Percentiles rank a stretch among this genome's conserved stretches.
Evolutionary conservation across 805 yeast genomes (phyloP).

Genomic region (Wickerhamiella qilinensis): DNA sequence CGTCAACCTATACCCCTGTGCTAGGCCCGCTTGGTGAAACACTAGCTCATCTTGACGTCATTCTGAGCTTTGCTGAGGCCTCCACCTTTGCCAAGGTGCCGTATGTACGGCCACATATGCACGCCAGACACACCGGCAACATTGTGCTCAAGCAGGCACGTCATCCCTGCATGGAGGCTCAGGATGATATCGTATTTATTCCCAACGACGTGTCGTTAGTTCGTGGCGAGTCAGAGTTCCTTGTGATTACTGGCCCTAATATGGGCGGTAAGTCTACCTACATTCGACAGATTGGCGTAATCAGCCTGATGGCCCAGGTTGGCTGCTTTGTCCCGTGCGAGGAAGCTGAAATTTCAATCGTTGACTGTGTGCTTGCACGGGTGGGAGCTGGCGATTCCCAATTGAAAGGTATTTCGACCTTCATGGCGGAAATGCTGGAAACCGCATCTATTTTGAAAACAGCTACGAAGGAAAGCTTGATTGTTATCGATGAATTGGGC

Average conservation of each 20-base stretch:
- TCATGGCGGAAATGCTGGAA: conserved; percentile 93
- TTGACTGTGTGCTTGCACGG: conserved; percentile 85
- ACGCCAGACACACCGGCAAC: conserved; percentile 29
- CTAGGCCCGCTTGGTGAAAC: conserved; percentile 49
- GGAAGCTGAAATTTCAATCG: conserved; percentile 63
- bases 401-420: conserved; percentile 89
- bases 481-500: conserved; percentile 89
- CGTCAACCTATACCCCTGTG: conserved; percentile 67
- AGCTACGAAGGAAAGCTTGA: conserved; percentile 62
- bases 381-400: conserved; percentile 99
- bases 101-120: conserved; percentile 58
- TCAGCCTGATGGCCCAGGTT: conserved; percentile 57
- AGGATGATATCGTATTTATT: conserved; percentile 79
- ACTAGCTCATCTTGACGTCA: conserved; percentile 66
- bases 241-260: conserved; percentile 76
- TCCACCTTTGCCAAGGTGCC: conserved; percentile 70
- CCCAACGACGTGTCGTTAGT: conserved; percentile 70
- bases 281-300: conserved; percentile 56
- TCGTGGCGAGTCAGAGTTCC: conserved; percentile 45
- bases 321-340: conserved; percentile 67
- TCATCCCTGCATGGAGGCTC: conserved; percentile 89
- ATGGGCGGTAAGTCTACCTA: conserved; percentile 80
- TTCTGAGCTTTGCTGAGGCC: conserved; percentile 72
- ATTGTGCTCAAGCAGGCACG: conserved; percentile 58
- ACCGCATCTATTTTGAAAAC: conserved; percentile 73